phyloP scores from a whole-genome alignment of 2,329 filamentous ascomycete genomes.

The Huntiella abstrusa region DNA sequence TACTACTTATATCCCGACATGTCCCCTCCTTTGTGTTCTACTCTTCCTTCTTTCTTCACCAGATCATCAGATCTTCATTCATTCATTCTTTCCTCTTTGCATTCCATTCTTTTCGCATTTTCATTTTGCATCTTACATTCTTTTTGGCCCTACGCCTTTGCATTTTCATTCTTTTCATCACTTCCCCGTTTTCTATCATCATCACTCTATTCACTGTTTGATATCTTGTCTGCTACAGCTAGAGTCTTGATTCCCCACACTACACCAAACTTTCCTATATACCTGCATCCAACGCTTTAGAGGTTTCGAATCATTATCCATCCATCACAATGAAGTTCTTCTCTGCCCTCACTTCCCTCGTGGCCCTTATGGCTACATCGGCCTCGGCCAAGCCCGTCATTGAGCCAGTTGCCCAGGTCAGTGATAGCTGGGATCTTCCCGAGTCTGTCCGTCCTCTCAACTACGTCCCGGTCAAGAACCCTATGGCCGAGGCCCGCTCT shows the following conservation, averaged over 20 bases:
- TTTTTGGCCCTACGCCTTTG: too few species aligned
- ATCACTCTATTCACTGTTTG: too few species aligned
- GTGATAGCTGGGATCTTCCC: constrained; percentile 4
- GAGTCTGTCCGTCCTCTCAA: constrained; percentile 8
- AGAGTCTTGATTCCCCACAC: background rate
- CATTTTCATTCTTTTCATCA: background rate
- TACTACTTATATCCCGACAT: too few species aligned
- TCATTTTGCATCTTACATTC: too few species aligned
- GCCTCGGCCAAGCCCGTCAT: constrained; percentile 5
- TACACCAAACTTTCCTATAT: background rate
- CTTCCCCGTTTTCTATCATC: background rate
- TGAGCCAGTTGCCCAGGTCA: background rate
- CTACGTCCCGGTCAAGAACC: constrained; percentile 8
- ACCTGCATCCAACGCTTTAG: background rate
- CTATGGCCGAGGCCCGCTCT: constrained; percentile 10
- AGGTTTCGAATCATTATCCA: background rate
- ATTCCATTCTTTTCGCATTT: constrained; percentile 2
- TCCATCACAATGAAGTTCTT: constrained; percentile 3
- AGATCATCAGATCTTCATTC: constrained; percentile 1
- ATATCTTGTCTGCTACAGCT: too few species aligned
- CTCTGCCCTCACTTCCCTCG: background rate
- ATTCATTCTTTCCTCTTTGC: background rate
- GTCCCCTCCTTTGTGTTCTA: background rate
- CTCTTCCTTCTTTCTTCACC: constrained; percentile 3
- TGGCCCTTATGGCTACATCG: constrained; percentile 1